Evolutionary conservation across 2,329 filamentous ascomycete species (phyloP).

Genomic region (Penicillium sp.): DNA sequence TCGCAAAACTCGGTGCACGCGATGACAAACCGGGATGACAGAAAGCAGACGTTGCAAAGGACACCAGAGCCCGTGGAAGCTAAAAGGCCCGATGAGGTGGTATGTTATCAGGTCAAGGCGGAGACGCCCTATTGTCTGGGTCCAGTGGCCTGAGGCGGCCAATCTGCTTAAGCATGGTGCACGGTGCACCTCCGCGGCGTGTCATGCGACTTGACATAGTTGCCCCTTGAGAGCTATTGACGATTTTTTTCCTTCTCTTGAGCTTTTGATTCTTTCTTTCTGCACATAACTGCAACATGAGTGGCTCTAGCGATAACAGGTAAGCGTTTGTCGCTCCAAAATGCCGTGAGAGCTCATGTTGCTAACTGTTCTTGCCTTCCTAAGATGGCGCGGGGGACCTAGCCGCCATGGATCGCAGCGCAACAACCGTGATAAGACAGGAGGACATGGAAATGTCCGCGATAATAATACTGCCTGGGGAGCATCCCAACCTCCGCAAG

Average conservation of each 20-base stretch:
- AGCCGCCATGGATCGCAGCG: constrained; percentile 39
- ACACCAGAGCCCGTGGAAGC: constrained; percentile 4
- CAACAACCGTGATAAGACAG: constrained; percentile 31
- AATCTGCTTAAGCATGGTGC: constrained; percentile 11
- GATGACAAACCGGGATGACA: not conserved
- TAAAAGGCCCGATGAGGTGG: constrained; percentile 8
- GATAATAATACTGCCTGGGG: constrained; percentile 33
- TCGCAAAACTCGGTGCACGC: not conserved
- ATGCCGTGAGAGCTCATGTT: not conserved
- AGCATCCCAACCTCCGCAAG: constrained; percentile 28
- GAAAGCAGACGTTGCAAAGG: constrained; percentile 1
- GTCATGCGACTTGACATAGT: constrained; percentile 17
- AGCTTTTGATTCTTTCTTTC: not conserved
- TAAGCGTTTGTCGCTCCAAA: constrained; percentile 19
- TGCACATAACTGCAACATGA: constrained; percentile 29
- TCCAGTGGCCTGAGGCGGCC: constrained; percentile 19
- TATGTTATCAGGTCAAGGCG: constrained; percentile 25
- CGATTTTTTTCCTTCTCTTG: not conserved
- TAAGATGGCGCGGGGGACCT: constrained; percentile 42
- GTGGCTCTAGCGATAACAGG: constrained; percentile 38
- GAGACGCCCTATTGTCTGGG: constrained; percentile 13
- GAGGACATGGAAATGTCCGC: constrained; percentile 33
- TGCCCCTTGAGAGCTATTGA: constrained; percentile 17
- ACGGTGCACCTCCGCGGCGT: constrained; percentile 10
- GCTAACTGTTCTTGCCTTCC: constrained; percentile 14